Evolutionary conservation across 2,329 filamentous ascomycete genomes (phyloP), one percentile per base, ranked within the genome.

Genomic region (Aspergillus chevalieri): DNA sequence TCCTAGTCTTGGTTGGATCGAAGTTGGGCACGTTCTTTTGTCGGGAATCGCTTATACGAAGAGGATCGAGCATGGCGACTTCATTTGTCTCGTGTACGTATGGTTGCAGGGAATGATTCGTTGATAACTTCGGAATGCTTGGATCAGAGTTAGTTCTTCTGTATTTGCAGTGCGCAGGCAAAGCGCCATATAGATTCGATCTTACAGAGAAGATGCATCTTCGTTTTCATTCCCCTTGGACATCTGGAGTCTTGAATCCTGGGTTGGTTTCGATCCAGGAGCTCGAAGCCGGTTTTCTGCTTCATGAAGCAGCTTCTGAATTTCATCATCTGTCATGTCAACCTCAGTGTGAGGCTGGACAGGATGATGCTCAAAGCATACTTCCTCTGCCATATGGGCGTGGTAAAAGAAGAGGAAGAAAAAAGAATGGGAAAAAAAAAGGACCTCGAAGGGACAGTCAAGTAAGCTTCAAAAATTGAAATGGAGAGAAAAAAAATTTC

Each of bases 281-380:
- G 64, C 63, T 58, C 58, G 67, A 53, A 87, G 68, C 53, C 84
- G 77, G 51, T 70, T 66, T 60, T 86, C 82, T 49, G 85, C 84
- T 67, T 85, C 77, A 47, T 76, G 74, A 46, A 88, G 76, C 49
- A 88, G 73, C 62, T 79, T 71, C 47, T 82, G 77, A 46, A 87
- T 79, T 62, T 85, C 79, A 56, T 81, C 78, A 63, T 86, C 82
- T 34, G 78, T 80, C 53, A 86, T 68, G 47, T 78, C 75, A 45
- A 44, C 42, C 42, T 28, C 42, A 30, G 24, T 44, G 14, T 10
- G 42, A 44, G 42, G 42, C 15, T 44, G 42, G 12, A 15, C n/a
- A 28, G 24, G n/a, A 15, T 17, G 10, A 26, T 3, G 24, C 15
- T 19, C 21, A 17, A 7, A 8, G 15, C 12, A 28, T 15, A 17